Evolutionary conservation across 768 basidiomycete genomes (phyloP).

Genomic region (Hericium rajendrae): DNA sequence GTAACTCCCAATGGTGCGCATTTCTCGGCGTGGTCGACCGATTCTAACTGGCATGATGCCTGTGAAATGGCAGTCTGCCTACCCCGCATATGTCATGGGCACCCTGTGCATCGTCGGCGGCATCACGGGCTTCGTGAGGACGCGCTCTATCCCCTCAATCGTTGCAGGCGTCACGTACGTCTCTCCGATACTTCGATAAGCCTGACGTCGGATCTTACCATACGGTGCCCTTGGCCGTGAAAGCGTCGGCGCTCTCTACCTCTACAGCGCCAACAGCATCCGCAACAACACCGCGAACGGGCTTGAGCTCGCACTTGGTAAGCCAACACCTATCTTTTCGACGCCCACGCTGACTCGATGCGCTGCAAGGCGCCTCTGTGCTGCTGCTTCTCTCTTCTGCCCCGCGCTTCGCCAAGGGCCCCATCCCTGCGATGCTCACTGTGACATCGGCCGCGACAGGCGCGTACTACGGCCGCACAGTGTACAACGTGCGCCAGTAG

Average conservation of each 20-base stretch:
- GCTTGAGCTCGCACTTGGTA: conserved; percentile 70
- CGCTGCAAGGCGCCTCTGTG: conserved; percentile 53
- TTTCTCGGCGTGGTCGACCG: not conserved
- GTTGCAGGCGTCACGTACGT: conserved; percentile 73
- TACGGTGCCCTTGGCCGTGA: not conserved
- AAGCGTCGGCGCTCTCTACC: conserved; percentile 71
- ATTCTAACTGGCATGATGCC: too few species aligned
- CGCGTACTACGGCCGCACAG: conserved; percentile 45
- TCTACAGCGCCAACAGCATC: conserved; percentile 72
- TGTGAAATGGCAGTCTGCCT: conserved; percentile 48
- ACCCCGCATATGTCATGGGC: conserved; percentile 74
- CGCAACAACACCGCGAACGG: conserved; percentile 65
- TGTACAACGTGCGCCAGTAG: conserved; percentile 10
- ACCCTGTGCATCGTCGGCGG: conserved; percentile 71
- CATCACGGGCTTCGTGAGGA: conserved; percentile 58
- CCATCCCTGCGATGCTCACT: conserved; percentile 52
- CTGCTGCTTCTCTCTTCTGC: conserved; percentile 62
- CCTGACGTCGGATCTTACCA: not conserved
- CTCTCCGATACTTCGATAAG: too few species aligned
- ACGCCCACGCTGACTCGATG: not conserved
- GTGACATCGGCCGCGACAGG: conserved; percentile 49
- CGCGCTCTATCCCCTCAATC: conserved; percentile 72
- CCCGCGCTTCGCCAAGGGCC: conserved; percentile 60
- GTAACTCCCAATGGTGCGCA: not conserved
- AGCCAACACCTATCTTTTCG: conserved; percentile 4